Evolutionary conservation across 192 early-diverging fungal genomes (phyloP), one percentile per base, ranked within the genome.

Genomic region (Coemansia sp.): DNA sequence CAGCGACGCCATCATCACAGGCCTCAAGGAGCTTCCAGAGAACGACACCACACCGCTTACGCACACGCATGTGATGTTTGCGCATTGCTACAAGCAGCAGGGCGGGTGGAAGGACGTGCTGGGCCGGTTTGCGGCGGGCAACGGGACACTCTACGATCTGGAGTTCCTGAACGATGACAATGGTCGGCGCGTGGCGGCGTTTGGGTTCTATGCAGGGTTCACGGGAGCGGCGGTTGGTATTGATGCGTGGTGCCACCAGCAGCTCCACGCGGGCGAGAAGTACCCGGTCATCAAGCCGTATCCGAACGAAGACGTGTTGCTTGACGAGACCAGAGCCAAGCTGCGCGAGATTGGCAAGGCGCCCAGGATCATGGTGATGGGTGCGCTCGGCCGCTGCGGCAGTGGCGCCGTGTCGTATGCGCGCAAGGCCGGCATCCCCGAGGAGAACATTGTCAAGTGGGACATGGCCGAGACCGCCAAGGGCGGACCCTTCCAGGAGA

Each of bases 21-120:
- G 94, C 15, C 87, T 99, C 52, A 99, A 99, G 88, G 97, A 99
- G 77, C 87, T 99, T 22, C 95, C 97, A 37, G 95, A 97, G 72
- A 90, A 92, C 77, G 95, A 97, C 83, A 80, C 87, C 45, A 88
- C 92, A 26, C 92, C 97, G 54, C 88, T 99, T 21, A 78, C 87
- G 13, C 97, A 99, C 77, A 88, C 88, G 51, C 97, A 98, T 84
- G 96, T 98, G 71, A 95, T 96, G 87, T 98, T 98, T 80, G 97
- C 97, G 47, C 97, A 98, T 79, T 98, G 97, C 86, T 98, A 88
- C 88, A 98, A 98, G 88, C 81, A 87, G 67, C 97, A 98, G 81
- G 91, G 82, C 62, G 97, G 95, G 18, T 98, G 97, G 97, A 88
- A 87, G 71, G 90, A 96, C 43, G 88, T 97, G 39, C 84, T 99